Base-by-base conservation (phyloP, 176 grass and related monocot species). In the Saccharum spontaneum region DNA sequence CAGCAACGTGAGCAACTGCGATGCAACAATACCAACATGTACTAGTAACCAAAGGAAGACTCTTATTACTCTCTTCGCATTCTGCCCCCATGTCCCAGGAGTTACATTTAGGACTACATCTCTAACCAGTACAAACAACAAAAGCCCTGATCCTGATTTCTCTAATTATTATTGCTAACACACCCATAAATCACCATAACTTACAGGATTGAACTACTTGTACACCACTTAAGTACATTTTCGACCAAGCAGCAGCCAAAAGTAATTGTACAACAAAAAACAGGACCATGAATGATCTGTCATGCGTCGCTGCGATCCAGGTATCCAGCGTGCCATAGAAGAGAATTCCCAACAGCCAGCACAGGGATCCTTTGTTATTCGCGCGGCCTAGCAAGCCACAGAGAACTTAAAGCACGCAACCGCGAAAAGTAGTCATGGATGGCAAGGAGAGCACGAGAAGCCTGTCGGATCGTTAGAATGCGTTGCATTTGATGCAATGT, bases 401-500 rank as follows among this genome's bases (percentile, higher is more conserved):
- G 64, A 38, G 89, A 94, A 66, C 92, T 94, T 63, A 94, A 40
- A 20, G 89, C 92, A 4, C 89, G 88, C 46, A 94, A 83, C 15
- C 92, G 88, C 2, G 92, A 94, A 44, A 91, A 89, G 57, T 94
- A 94, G 60, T 92, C 92, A 33, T 84, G 86, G 75, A 94, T 85
- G 3, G 86, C 92, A 1, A 94, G 76, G 10, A 91, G 83, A 13
- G 92, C 89, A 0, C 89, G 86, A 23, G 92, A 90, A 20, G 86
- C 83, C 69, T 94, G 92, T 4, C 89, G 70, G 10, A 88, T 92
- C 0, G 92, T 94, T 48, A 92, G 67, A 74, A 85, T 94, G 28
- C 89, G 88, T 22, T 86, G 86, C 92, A 92, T 92, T 61, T 94
- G 92, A 67, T 94, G 83, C 80, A 94, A 79, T 16, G 87, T 94